phyloP scores from a whole-genome alignment of 345 rosid genomes.

The Eucalyptus erythrocorys region DNA sequence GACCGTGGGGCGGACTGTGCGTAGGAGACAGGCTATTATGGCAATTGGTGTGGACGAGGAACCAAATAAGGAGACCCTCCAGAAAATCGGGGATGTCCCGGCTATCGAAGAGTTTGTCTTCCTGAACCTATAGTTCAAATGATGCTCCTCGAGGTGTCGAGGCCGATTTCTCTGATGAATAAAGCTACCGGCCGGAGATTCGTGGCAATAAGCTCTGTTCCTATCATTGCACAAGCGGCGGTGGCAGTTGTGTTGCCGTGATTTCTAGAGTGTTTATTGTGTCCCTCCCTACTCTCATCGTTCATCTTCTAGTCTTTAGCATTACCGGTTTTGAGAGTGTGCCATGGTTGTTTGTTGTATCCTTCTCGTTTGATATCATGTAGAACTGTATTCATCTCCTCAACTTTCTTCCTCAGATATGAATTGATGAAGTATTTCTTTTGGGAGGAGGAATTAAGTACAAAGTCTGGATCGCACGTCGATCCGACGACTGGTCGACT shows the following conservation, averaged over 20 bases:
- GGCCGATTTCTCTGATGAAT: not conserved
- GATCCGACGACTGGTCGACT: not conserved
- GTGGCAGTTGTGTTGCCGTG: not conserved
- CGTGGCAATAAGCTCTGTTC: not conserved
- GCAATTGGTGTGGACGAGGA: conserved; percentile 89
- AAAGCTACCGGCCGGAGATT: not conserved
- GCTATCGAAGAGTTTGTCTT: conserved; percentile 78
- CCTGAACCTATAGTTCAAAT: conserved; percentile 20
- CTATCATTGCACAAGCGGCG: not conserved
- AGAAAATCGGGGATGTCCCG: conserved; percentile 39
- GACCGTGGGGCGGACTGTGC: conserved; percentile 69
- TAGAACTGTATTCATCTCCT: not conserved
- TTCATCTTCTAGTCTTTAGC: not conserved
- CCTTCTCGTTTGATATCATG: not conserved
- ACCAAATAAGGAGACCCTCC: conserved; percentile 43
- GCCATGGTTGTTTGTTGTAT: not conserved
- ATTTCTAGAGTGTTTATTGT: not conserved
- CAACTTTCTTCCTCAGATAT: not conserved
- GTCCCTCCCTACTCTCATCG: not conserved
- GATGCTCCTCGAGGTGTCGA: not conserved
- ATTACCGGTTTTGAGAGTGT: not conserved
- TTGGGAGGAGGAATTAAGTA: not conserved
- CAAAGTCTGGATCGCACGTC: not conserved
- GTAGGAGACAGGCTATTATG: conserved; percentile 63
- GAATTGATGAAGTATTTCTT: not conserved